These are phyloP conservation scores for Suhomyces chickasaworum DNA, from an alignment of 1,139 yeast species.

Conservation along the genomic window DNA sequence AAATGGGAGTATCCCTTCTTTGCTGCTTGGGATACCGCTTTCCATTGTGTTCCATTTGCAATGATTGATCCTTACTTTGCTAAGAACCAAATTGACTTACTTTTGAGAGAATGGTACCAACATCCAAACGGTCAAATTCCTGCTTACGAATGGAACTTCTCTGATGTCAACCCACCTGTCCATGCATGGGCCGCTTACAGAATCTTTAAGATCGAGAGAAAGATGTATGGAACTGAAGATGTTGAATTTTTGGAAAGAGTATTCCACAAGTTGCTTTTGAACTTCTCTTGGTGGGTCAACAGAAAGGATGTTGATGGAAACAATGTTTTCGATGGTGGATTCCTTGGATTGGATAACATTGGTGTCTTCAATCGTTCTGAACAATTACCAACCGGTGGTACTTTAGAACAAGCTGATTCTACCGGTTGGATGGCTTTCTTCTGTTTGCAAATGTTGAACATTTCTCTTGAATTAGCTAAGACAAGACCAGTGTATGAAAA, in stretches of 20 bases:
- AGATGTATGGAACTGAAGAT: slow-evolving; percentile 82
- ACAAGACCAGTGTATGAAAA: slow-evolving; percentile 88
- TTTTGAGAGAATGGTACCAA: slow-evolving; percentile 97
- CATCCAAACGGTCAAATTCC: slow-evolving; percentile 99
- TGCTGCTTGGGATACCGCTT: slow-evolving; percentile 98
- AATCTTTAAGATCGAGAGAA: slow-evolving; percentile 86
- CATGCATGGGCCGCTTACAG: slow-evolving; percentile 97
- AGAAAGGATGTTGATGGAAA: slow-evolving; percentile 88
- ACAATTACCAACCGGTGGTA: slow-evolving; percentile 93
- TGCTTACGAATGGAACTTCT: slow-evolving; percentile 96
- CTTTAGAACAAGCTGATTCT: slow-evolving; percentile 91
- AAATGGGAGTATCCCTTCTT: slow-evolving; percentile 97
- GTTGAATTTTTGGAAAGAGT: slow-evolving; percentile 85
- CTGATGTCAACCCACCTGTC: slow-evolving; percentile 96
- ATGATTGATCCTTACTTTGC: slow-evolving; percentile 96
- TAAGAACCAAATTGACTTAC: slow-evolving; percentile 80
- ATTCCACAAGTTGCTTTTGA: slow-evolving; percentile 84
- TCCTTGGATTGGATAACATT: slow-evolving; percentile 90
- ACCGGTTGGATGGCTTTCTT: slow-evolving; percentile 99
- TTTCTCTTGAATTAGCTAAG: slow-evolving; percentile 88
- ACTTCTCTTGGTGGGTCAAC: slow-evolving; percentile 99
- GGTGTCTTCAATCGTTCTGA: slow-evolving; percentile 94
- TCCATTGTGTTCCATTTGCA: slow-evolving; percentile 92
- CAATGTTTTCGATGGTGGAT: slow-evolving; percentile 94
- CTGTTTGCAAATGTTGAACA: slow-evolving; percentile 88